Conservation (phyloP, 805 yeast genomes). For the Candida khao-thaluensis region DNA sequence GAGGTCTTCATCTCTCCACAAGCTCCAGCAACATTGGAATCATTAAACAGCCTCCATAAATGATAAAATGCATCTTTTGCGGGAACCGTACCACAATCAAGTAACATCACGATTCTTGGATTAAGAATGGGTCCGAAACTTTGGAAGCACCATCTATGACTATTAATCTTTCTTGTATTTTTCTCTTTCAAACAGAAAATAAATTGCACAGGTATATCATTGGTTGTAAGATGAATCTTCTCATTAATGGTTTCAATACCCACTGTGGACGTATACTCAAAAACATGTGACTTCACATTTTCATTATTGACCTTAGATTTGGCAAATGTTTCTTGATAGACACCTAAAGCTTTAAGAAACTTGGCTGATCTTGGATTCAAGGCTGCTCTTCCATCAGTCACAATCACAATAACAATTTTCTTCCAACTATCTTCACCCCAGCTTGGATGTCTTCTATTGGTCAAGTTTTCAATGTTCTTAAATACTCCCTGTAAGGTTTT, state of each 20-base stretch:
- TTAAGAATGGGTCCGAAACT: slow-evolving; percentile 81
- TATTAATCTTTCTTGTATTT: slow-evolving; percentile 86
- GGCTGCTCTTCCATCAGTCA: slow-evolving; percentile 89
- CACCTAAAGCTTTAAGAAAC: slow-evolving; percentile 81
- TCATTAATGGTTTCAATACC: slow-evolving; percentile 73
- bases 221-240: slow-evolving; percentile 65
- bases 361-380: slow-evolving; percentile 78
- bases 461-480: slow-evolving; percentile 76
- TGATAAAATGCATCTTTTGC: slow-evolving; percentile 79
- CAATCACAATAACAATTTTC: slow-evolving; percentile 83
- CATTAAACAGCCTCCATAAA: slow-evolving; percentile 83
- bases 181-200: slow-evolving; percentile 87
- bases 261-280: slow-evolving; percentile 90
- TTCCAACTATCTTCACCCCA: slow-evolving; percentile 99
- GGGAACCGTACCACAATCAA: slow-evolving; percentile 96
- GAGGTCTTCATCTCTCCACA: slow-evolving; percentile 95
- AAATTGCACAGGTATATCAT: slow-evolving; percentile 78
- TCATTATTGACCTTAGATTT: slow-evolving; percentile 83
- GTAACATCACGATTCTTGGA: slow-evolving; percentile 78
- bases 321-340: slow-evolving; percentile 94
- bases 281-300: slow-evolving; percentile 80
- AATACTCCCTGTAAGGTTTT: slow-evolving; percentile 88
- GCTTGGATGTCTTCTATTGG: slow-evolving; percentile 58
- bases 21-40: slow-evolving; percentile 89
- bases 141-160: slow-evolving; percentile 96